phyloP scores from a whole-genome alignment of 768 basidiomycete species.

The Leccinum uliginosum region DNA sequence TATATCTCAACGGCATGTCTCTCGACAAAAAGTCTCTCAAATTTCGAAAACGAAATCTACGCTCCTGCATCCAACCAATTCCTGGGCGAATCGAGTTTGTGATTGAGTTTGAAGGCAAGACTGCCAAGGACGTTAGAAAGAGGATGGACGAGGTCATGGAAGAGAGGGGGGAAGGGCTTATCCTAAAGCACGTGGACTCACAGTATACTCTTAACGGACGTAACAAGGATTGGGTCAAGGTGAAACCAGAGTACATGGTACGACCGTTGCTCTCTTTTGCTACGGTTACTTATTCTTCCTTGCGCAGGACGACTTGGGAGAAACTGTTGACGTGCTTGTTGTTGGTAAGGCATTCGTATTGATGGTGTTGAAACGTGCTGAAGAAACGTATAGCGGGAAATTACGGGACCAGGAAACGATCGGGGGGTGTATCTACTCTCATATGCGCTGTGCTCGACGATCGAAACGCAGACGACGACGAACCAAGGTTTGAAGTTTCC shows the following conservation, averaged over 20 bases:
- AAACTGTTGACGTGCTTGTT: conserved; percentile 89
- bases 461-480: conserved; percentile 47
- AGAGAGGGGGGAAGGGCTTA: conserved; percentile 84
- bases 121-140: conserved; percentile 73
- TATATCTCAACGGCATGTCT: conserved; percentile 83
- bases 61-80: conserved; percentile 60
- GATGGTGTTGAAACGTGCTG: not conserved
- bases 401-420: conserved; percentile 82
- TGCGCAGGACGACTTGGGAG: conserved; percentile 79
- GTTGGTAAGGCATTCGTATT: conserved; percentile 51
- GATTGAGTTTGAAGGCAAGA: conserved; percentile 66
- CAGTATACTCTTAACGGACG: conserved; percentile 85
- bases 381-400: conserved; percentile 58
- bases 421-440: conserved; percentile 85
- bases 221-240: conserved; percentile 92
- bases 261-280: conserved; percentile 3
- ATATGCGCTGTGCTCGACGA: conserved; percentile 88
- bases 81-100: conserved; percentile 80
- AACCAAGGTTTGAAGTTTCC: conserved; percentile 48
- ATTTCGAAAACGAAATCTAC: conserved; percentile 77
- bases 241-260: conserved; percentile 88
- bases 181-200: conserved; percentile 81
- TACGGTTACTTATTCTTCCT: not conserved
- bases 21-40: conserved; percentile 67
- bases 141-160: conserved; percentile 84